Conservation (phyloP, 352 stramenopile genomes). For the Phytophthora brassicae region DNA sequence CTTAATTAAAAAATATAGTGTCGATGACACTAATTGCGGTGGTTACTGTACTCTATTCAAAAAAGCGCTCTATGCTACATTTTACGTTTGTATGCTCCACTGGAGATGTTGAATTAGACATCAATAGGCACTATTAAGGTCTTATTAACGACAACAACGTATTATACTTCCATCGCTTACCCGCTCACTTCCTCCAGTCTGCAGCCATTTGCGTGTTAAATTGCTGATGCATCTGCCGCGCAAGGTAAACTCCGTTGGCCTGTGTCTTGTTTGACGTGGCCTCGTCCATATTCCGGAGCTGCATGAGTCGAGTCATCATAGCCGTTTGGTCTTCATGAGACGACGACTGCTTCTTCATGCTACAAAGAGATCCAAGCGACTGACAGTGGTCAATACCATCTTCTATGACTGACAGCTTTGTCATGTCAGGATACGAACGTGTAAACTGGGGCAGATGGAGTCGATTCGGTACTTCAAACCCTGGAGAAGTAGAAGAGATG, state of each 20-base stretch:
- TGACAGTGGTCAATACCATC: constrained; percentile 13
- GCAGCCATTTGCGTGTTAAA: constrained; percentile 12
- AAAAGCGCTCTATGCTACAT: too few relatives aligned
- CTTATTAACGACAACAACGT: too few relatives aligned
- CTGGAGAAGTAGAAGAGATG: constrained; percentile 18
- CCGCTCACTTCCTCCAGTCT: constrained; percentile 23
- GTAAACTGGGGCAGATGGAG: constrained; percentile 5
- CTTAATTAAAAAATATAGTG: too few relatives aligned
- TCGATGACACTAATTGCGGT: too few relatives aligned
- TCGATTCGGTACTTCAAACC: constrained; percentile 22
- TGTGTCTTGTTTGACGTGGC: constrained; percentile 33
- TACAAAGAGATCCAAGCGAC: constrained; percentile 11
- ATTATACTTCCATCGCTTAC: not conserved
- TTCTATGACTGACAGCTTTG: constrained; percentile 7
- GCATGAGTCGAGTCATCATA: constrained; percentile 27
- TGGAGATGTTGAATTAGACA: too few relatives aligned
- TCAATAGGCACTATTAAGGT: too few relatives aligned
- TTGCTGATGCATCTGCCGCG: constrained; percentile 31
- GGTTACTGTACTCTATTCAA: too few relatives aligned
- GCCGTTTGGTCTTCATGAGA: constrained; percentile 13
- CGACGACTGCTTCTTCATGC: constrained; percentile 18
- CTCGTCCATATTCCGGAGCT: constrained; percentile 35
- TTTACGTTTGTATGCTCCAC: too few relatives aligned
- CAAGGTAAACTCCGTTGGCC: constrained; percentile 33
- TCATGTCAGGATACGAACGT: constrained; percentile 17